Evolutionary conservation across 192 early-diverging fungal species (phyloP).

Genomic region (Helicostylum pulchrum): DNA sequence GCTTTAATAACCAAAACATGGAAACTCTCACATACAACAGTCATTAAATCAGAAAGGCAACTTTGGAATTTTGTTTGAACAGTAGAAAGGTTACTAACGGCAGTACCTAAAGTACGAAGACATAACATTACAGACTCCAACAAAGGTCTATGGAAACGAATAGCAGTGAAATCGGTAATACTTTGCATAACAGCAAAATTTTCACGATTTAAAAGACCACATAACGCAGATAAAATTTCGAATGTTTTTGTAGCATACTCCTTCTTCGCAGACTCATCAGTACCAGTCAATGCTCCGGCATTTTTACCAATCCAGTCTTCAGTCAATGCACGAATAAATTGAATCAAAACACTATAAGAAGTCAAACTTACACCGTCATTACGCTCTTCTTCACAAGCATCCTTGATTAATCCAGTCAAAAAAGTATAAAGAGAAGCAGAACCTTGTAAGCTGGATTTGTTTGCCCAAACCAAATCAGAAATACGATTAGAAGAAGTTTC

Average conservation of each 20-base stretch:
- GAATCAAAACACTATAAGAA: conserved; percentile 6
- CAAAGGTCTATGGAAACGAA: conserved; percentile 31
- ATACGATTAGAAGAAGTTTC: conserved; percentile 24
- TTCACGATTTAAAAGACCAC: conserved; percentile 22
- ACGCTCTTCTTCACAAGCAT: conserved; percentile 2
- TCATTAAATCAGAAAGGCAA: conserved; percentile 1
- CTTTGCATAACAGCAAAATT: conserved; percentile 21
- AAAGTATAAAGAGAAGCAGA: conserved; percentile 1
- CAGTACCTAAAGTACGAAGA: conserved; percentile 23
- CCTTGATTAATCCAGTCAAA: background rate
- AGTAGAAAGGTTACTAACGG: background rate
- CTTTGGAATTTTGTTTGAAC: background rate
- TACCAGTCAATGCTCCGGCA: background rate
- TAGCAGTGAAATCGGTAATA: conserved; percentile 7
- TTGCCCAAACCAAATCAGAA: conserved; percentile 21
- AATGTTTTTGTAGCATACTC: conserved; percentile 18
- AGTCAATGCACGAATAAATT: conserved; percentile 18
- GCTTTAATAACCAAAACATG: conserved; percentile 18
- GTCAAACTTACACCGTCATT: conserved; percentile 5
- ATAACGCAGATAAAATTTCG: conserved; percentile 2
- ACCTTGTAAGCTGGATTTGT: background rate
- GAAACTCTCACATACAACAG: conserved; percentile 21
- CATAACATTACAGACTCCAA: conserved; percentile 37
- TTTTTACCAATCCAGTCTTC: conserved; percentile 28
- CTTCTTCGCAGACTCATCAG: conserved; percentile 9